Evolutionary conservation across 495 filamentous ascomycete genomes (phyloP), one percentile per base, ranked within the genome.

Genomic region (Penicillium samsonianum): DNA sequence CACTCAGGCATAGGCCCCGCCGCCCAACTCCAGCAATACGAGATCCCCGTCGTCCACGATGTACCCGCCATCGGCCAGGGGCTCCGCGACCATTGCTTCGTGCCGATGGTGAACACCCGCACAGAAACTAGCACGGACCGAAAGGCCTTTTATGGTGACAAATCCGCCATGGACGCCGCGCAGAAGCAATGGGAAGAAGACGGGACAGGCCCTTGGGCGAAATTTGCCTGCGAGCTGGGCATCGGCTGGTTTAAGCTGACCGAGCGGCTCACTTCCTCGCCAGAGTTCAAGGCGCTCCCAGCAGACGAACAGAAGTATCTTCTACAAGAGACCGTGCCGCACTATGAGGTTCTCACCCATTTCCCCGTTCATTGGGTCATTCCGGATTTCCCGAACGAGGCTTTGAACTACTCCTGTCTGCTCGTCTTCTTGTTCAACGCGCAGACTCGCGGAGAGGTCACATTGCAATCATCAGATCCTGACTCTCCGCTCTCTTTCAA

Each of bases 181-280:
- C 60, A 72, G 3, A 64, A 72, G 45, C 70, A 82, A 62, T 83
- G 78, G 77, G 61, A 74, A 57, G 59, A 66, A 19, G 69, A 78
- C 61, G 70, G 78, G 6, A 76, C 77, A 0, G 79, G 80, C 0
- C 71, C 74, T 0, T 78, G 79, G 73, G 61, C 75, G 0, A 60
- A 63, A 25, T 62, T 65, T 26, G 55, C 66, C 42, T 79, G 78
- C 65, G 67, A 75, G 59, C 26, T 76, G 22, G 74, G 67, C 10
- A 77, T 83, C 23, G 81, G 79, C 4, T 85, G 73, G 73, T 77
- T 84, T 67, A 84, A 84, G 63, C 65, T 74, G 16, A 28, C 60
- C 17, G 67, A 75, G 28, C 53, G 61, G 28, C 60, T 84, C 4
- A 50, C 58, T 6, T 44, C 58, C 0, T 73, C 69, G 1, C 50